Percentiles rank a stretch among this genome's conserved stretches.
Evolutionary conservation across 495 filamentous ascomycete genomes (phyloP).

Genomic region (Talaromyces proteolyticus): DNA sequence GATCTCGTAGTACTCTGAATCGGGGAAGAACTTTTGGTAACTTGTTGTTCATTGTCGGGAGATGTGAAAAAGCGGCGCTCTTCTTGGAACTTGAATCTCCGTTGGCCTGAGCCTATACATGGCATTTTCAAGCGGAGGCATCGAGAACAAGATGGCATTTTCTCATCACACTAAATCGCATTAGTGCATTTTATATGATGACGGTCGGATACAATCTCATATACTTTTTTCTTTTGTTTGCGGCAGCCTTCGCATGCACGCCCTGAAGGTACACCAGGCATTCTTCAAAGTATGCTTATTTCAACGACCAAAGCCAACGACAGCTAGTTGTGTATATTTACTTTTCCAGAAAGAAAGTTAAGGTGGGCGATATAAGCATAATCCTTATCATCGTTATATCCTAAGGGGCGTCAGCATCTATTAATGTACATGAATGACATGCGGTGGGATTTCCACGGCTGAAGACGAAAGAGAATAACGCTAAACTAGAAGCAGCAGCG

Average conservation of each 20-base stretch:
- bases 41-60: background rate
- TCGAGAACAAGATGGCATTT: conserved; percentile 35
- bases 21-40: too few species aligned
- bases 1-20: too few species aligned
- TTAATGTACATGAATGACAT: too few species aligned
- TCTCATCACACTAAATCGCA: conserved; percentile 32
- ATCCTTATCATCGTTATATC: too few species aligned
- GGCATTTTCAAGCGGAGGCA: conserved; percentile 37
- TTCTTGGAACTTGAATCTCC: conserved; percentile 42
- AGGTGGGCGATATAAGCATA: too few species aligned
- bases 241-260: conserved; percentile 45
- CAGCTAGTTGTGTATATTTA: too few species aligned
- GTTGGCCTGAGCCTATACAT: conserved; percentile 41
- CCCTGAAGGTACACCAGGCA: conserved; percentile 46
- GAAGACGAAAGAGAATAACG: too few species aligned
- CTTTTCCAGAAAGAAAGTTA: too few species aligned
- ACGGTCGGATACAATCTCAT: background rate
- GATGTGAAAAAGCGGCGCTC: conserved; percentile 13
- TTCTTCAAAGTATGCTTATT: conserved; percentile 9
- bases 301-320: too few species aligned
- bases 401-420: too few species aligned
- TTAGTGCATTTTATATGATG: background rate
- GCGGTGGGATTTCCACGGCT: too few species aligned
- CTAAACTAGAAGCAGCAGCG: too few species aligned
- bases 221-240: conserved; percentile 49